A percentile compares a stretch with the other conserved stretches of the same genome.
Evolutionary conservation across 129 eudicot genomes (phyloP).

Genomic region (Heracleum sosnowskyi): DNA sequence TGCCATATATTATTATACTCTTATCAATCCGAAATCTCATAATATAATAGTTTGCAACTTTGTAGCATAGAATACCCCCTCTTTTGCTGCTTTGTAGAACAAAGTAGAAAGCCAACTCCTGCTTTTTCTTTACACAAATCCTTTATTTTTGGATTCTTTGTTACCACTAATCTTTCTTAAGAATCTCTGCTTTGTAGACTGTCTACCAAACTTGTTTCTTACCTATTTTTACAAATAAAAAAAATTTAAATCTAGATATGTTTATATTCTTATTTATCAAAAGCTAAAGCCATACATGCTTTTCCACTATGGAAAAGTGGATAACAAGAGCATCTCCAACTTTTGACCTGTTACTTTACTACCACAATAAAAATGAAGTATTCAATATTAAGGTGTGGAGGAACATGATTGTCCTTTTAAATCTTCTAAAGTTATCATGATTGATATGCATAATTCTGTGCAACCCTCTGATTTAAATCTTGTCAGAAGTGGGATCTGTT

Average conservation of each 20-base stretch:
- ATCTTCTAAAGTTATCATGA: slow-evolving; percentile 21
- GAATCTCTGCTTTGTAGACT: slow-evolving; percentile 9
- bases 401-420: slow-evolving; percentile 17
- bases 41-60: background rate
- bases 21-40: background rate
- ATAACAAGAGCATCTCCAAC: slow-evolving; percentile 17
- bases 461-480: background rate
- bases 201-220: slow-evolving; percentile 12
- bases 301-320: slow-evolving; percentile 18
- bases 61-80: slow-evolving; percentile 32
- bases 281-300: slow-evolving; percentile 13
- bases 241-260: too few species aligned
- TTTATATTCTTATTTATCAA: background rate
- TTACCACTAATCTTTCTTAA: slow-evolving; percentile 23
- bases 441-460: slow-evolving; percentile 20
- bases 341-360: slow-evolving; percentile 15
- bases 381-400: slow-evolving; percentile 2
- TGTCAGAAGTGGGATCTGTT: slow-evolving; percentile 1
- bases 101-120: slow-evolving; percentile 29
- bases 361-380: background rate
- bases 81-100: slow-evolving; percentile 26
- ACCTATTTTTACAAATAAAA: slow-evolving; percentile 4
- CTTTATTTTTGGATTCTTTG: slow-evolving; percentile 40
- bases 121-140: slow-evolving; percentile 57
- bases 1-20: background rate